Evolutionary conservation across 2,329 filamentous ascomycete genomes (phyloP).

Genomic region (Lecanicillium sp.): DNA sequence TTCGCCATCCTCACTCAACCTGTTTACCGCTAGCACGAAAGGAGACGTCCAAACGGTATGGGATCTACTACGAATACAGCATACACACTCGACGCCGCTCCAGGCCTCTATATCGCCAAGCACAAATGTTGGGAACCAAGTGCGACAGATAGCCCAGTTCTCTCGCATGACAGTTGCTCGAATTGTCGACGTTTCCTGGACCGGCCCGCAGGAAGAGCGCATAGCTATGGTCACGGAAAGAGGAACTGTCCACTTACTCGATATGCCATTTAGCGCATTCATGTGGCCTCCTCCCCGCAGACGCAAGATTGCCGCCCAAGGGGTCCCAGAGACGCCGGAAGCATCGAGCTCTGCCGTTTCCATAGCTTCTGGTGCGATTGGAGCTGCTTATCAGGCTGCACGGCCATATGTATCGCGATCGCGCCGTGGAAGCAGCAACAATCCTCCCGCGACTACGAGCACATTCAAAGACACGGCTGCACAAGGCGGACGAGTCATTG

Average conservation of each 20-base stretch:
- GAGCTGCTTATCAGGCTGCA: constrained; percentile 61
- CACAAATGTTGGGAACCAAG: constrained; percentile 42
- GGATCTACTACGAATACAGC: constrained; percentile 63
- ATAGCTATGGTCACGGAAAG: constrained; percentile 86
- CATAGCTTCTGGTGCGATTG: constrained; percentile 62
- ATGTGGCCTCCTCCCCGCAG: constrained; percentile 74
- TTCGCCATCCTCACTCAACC: constrained; percentile 60
- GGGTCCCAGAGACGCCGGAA: constrained; percentile 39
- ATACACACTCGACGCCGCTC: constrained; percentile 52
- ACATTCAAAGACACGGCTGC: constrained; percentile 53
- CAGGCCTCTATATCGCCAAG: constrained; percentile 40
- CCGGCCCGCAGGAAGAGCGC: constrained; percentile 69
- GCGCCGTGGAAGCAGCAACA: constrained; percentile 39
- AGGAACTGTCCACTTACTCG: constrained; percentile 89
- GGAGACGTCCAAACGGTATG: constrained; percentile 78
- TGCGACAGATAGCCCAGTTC: constrained; percentile 82
- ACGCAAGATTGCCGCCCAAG: constrained; percentile 34
- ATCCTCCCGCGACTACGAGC: constrained; percentile 25
- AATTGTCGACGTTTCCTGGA: constrained; percentile 87
- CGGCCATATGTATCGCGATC: constrained; percentile 49
- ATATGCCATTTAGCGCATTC: constrained; percentile 74
- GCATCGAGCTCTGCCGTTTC: constrained; percentile 49
- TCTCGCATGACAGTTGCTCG: constrained; percentile 86
- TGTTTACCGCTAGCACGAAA: constrained; percentile 74
- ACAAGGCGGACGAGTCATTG: constrained; percentile 63